Evolutionary conservation across 2,329 filamentous ascomycete genomes (phyloP), one percentile per base, ranked within the genome.

Genomic region (Aspergillus sp.): DNA sequence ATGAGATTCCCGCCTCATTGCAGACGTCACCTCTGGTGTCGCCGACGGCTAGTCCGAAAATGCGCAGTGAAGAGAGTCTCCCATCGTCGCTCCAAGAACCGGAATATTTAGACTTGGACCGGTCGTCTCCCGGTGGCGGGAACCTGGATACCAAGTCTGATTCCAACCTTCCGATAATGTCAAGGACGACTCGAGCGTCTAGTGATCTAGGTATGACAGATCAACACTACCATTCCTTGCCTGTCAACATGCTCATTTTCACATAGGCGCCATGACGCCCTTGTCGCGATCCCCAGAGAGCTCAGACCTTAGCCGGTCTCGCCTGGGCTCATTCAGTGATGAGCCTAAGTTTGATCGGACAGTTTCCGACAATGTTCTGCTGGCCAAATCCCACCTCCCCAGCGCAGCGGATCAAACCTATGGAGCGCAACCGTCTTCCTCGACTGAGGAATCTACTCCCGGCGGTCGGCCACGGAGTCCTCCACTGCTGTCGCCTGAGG

Each of bases 21-120:
- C 94, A 97, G 75, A 99, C 94, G 1, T 97, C 93, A 45, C 94
- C 94, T 31, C 79, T 97, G 48, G 89, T 95, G 47, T 97, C 92
- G 20, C 94, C 94, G 4, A 88, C 85, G n/a, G 83, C 84, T 49
- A 97, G 92, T 66, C 94, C 94, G 17, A 83, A 68, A 41, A 64
- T 67, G 23, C 61, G 64, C 19, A 66, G 64, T 45, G 68, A 71
- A 52, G 63, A 64, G 11, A 60, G 65, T 47, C 45, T 70, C 40
- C 53, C 65, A 13, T 55, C 65, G 16, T 64, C 71, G 36, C 66
- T 80, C 19, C 76, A 77, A 50, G 78, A 80, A 58, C 78, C 77
- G 3, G 76, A 79, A n/a, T 78, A 71, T 54, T 59, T 81, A 19
- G 76, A 81, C 58, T 69, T 80, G n/a, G 69, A 71, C 43, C 63